Base-by-base conservation (phyloP, 1,284 basidiomycete species). In the Fomitiporia mediterranea region DNA sequence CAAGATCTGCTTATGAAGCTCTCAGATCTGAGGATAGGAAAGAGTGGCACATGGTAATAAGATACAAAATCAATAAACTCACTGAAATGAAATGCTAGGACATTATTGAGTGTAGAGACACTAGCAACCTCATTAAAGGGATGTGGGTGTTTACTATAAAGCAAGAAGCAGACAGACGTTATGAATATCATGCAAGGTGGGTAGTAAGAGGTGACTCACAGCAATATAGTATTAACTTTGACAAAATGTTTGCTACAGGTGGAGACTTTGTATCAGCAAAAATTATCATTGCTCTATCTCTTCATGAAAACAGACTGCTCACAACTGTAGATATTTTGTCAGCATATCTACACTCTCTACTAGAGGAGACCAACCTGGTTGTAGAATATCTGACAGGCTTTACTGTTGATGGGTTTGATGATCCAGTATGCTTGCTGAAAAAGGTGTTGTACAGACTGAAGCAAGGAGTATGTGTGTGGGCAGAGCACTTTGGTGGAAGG, bases 391-490 rank as follows among this genome's bases (percentile, higher is more conserved):
- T 65, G 6, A 54, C 60, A 17, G 59, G 59, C 8, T 67, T 63
- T 43, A 58, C 56, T 8, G 53, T 13, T 44, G 62, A 38, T 5
- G 51, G 23, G 4, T 54, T 39, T 19, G n/a, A 51, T n/a, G 48
- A 50, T 5, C 30, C 58, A 1, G 64, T 67, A 0, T 61, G 57
- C 2, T 58, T 55, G 28, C 50, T 67, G 7, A 54, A 62, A 8
- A 63, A 61, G 32, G 51, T 62, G 0, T 51, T 69, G 2, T 68
- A 69, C 53, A 65, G 65, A 9, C 63, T 63, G 1, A 69, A 69
- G 39, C 70, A 72, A 56, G 67, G 65, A 4, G 67, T 64, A 28
- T 57, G 60, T 15, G 38, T 61, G 7, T 71, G 67, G 66, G 63
- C 66, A 37, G 32, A 64, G 28, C 60, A 62, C 15, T 44, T 70